Evolutionary conservation across 768 basidiomycete genomes (phyloP), one percentile per base, ranked within the genome.

Genomic region (Pleurotus platypus): DNA sequence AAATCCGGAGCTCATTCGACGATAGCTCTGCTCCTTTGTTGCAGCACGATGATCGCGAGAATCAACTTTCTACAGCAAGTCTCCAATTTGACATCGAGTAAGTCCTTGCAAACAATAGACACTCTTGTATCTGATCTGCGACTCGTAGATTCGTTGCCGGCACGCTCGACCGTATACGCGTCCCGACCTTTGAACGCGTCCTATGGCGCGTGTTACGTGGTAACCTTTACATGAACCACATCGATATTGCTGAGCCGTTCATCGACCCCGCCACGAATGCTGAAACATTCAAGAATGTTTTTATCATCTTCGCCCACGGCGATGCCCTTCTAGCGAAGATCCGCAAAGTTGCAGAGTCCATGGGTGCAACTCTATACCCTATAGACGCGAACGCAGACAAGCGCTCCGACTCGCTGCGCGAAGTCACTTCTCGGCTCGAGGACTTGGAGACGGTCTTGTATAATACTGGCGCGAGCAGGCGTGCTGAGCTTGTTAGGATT

Each of bases 221-320:
- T 49, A 98, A 99, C 69, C 78, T 99, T 18, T 99, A 96, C 77
- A 98, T 99, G 96, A 99, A 98, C 73, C 89, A 94, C 71, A 92
- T 88, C 55, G 95, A 98, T 72, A 98, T 99, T 63, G 80, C 82
- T 39, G 92, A 96, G 62, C 90, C 93, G 5, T 97, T 98, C 65
- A 79, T 93, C 57, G 93, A 98, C 67, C 90, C 94, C 12, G 80
- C 78, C 18, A 91, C 91, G 0, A 89, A 88, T 37, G 76, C 74
- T 16, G 91, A 95, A 75, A 90, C 90, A 18, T 85, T 90, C 76
- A 99, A 98, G 82, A 94, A 98, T 65, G 97, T 98, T 40, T 99
- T 99, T 77, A 96, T 99, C 75, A 98, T 99, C 68, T 99, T 99
- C 64, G 97, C 97, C 0, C 95, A 99, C 63, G 97, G 97, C 15